These are phyloP conservation scores for Phlebopus sp. DNA, from an alignment of 1,284 basidiomycete species.

Conservation along the genomic window DNA sequence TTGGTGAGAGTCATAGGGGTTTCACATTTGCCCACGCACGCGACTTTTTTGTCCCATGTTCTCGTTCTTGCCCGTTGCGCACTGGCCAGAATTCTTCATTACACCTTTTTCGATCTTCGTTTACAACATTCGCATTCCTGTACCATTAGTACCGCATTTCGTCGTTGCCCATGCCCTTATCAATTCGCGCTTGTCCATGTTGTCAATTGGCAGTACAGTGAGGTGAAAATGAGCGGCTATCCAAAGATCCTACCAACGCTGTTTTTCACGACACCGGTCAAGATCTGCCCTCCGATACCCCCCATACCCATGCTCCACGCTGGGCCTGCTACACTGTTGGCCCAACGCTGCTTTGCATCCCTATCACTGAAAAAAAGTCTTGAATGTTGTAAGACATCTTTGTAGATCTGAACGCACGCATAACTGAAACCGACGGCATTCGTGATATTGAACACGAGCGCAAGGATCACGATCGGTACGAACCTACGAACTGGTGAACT, in stretches of 20 bases:
- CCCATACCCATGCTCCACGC: slow-evolving; percentile 66
- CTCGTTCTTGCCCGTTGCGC: slow-evolving; percentile 5
- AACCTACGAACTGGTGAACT: slow-evolving; percentile 48
- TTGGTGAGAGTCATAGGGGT: slow-evolving; percentile 11
- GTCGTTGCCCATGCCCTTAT: slow-evolving; percentile 5
- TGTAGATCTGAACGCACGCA: slow-evolving; percentile 52
- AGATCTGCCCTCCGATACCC: slow-evolving; percentile 75
- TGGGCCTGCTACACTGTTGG: slow-evolving; percentile 60
- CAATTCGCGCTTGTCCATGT: slow-evolving; percentile 8
- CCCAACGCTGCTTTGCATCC: slow-evolving; percentile 85
- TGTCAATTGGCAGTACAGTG: slow-evolving; percentile 2
- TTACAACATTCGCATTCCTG: slow-evolving; percentile 22
- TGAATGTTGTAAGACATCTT: slow-evolving; percentile 12
- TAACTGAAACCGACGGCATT: slow-evolving; percentile 93
- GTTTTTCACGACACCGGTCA: slow-evolving; percentile 77
- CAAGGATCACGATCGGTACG: slow-evolving; percentile 84
- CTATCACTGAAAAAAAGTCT: slow-evolving; percentile 58
- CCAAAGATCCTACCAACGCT: slow-evolving; percentile 76
- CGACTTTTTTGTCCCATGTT: slow-evolving; percentile 15
- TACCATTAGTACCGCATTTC: slow-evolving; percentile 30
- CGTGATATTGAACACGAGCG: slow-evolving; percentile 88
- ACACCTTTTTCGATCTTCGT: slow-evolving; percentile 12
- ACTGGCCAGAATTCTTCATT: not conserved
- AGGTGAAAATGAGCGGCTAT: slow-evolving; percentile 16
- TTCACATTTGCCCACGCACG: slow-evolving; percentile 7